Conservation (phyloP, 495 filamentous ascomycete genomes). For the Penicillium pulvis region DNA sequence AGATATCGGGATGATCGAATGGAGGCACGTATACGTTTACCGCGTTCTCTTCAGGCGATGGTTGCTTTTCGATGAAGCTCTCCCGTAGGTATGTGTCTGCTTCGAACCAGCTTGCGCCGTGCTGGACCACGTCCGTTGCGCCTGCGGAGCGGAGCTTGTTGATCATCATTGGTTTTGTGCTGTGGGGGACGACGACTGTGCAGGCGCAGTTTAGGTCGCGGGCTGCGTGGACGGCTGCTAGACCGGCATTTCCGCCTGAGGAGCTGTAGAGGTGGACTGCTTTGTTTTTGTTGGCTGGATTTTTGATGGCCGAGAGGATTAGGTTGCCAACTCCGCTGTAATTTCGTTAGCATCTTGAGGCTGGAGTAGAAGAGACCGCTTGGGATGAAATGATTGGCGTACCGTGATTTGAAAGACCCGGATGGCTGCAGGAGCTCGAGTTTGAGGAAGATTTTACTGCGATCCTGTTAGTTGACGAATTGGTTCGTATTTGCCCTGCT, state of each 20-base stretch:
- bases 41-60: constrained; percentile 54
- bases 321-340: constrained; percentile 74
- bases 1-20: constrained; percentile 81
- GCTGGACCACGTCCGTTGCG: constrained; percentile 67
- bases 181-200: constrained; percentile 77
- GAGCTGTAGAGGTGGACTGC: constrained; percentile 79
- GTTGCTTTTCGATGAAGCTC: constrained; percentile 50
- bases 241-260: constrained; percentile 85
- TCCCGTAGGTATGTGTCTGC: constrained; percentile 71
- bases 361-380: not conserved
- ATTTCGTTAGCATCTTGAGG: not conserved
- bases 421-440: constrained; percentile 87
- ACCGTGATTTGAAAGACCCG: constrained; percentile 90
- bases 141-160: constrained; percentile 66
- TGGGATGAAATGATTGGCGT: constrained; percentile 9
- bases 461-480: constrained; percentile 13
- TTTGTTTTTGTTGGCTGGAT: constrained; percentile 33
- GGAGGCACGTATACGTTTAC: constrained; percentile 59
- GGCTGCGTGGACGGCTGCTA: constrained; percentile 83
- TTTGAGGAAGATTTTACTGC: constrained; percentile 80
- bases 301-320: constrained; percentile 54
- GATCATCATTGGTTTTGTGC: constrained; percentile 67
- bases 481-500: not conserved
- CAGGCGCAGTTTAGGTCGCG: constrained; percentile 58
- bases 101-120: constrained; percentile 73